A percentile compares a stretch with the other conserved stretches of the same genome.
These are phyloP conservation scores for Saccharomyces mikatae DNA, from an alignment of 805 yeast species.

Conservation along the genomic window DNA sequence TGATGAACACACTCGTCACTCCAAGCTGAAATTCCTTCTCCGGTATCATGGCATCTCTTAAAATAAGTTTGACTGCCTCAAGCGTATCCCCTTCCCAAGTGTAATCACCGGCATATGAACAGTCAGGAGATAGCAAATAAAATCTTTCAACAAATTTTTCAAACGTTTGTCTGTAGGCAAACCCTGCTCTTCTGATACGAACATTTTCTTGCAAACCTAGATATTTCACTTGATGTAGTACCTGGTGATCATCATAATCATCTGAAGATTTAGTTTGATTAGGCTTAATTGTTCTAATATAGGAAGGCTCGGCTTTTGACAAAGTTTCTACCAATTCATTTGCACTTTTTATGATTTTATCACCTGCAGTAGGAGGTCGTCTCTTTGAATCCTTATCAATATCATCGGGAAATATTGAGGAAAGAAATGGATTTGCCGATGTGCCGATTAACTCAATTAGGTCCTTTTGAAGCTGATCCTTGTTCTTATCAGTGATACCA, in stretches of 20 bases:
- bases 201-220: conserved; percentile 95
- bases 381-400: conserved; percentile 62
- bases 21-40: conserved; percentile 82
- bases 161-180: conserved; percentile 93
- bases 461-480: conserved; percentile 87
- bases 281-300: conserved; percentile 95
- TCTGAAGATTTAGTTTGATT: conserved; percentile 86
- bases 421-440: conserved; percentile 58
- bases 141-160: conserved; percentile 94
- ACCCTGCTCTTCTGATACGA: conserved; percentile 95
- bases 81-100: conserved; percentile 56
- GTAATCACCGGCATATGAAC: conserved; percentile 85
- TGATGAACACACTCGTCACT: conserved; percentile 83
- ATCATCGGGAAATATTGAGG: conserved; percentile 51
- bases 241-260: conserved; percentile 84
- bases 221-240: conserved; percentile 90
- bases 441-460: conserved; percentile 69
- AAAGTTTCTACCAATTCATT: conserved; percentile 82
- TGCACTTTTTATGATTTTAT: conserved; percentile 87
- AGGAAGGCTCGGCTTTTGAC: conserved; percentile 87
- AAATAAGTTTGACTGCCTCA: conserved; percentile 45
- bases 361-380: conserved; percentile 94
- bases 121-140: conserved; percentile 74
- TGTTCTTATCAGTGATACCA: conserved; percentile 93
- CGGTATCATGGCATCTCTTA: conserved; percentile 63